These are phyloP conservation scores for Elsinoe perseae DNA, from an alignment of 2,329 filamentous ascomycete species.

Conservation along the genomic window DNA sequence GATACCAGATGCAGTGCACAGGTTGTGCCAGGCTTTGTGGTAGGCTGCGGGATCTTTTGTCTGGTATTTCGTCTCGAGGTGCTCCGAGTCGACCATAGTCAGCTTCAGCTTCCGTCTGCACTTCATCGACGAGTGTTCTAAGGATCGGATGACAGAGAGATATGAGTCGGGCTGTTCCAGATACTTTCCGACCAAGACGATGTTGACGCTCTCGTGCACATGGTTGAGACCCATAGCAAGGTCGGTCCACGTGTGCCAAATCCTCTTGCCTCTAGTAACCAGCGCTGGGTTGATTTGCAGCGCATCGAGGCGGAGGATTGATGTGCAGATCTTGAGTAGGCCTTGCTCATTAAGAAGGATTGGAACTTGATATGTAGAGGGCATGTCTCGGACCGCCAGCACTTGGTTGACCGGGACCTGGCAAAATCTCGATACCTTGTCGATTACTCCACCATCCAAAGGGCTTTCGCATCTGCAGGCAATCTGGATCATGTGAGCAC, in stretches of 20 bases:
- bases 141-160: conserved; percentile 71
- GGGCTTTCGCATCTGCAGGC: conserved; percentile 81
- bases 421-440: conserved; percentile 85
- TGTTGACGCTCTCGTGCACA: conserved; percentile 61
- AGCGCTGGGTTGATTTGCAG: conserved; percentile 44
- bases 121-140: conserved; percentile 87
- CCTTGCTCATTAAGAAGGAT: conserved; percentile 81
- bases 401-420: conserved; percentile 82
- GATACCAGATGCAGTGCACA: conserved; percentile 37
- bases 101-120: conserved; percentile 73
- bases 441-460: conserved; percentile 64
- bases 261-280: conserved; percentile 55
- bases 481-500: conserved; percentile 49
- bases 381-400: conserved; percentile 77
- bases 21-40: conserved; percentile 48
- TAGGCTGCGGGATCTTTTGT: conserved; percentile 60
- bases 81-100: conserved; percentile 74
- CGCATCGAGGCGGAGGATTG: conserved; percentile 56
- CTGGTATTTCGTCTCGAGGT: conserved; percentile 63
- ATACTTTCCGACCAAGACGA: conserved; percentile 92
- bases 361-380: conserved; percentile 88
- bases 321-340: conserved; percentile 59
- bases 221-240: conserved; percentile 61
- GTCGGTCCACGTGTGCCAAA: conserved; percentile 71
- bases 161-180: conserved; percentile 78